Evolutionary conservation across 2,329 filamentous ascomycete species (phyloP), one percentile per base, ranked within the genome.

Genomic region (Paecilomyces variotii): DNA sequence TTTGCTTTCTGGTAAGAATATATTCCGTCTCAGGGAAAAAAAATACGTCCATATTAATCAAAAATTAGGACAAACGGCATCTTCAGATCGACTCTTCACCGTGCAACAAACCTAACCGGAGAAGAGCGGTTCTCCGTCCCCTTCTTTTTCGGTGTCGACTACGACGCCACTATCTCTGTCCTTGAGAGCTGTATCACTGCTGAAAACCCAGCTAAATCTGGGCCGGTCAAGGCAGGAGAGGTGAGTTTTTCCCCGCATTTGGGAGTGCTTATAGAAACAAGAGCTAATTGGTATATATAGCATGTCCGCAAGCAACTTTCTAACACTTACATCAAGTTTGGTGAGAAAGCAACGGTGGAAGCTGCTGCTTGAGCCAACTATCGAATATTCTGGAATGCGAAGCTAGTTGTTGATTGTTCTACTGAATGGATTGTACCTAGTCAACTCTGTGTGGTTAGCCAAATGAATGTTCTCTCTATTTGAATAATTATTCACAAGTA

Each of bases 111-210:
- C 60, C 56, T 70, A 6, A 72, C 71, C 1, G 73, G 71, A 0
- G 53, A 69, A 50, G 74, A 78, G 61, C 63, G 75, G 0, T 76
- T 75, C 57, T 72, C 69, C 3, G 72, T 77, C 26, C 73, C 74
- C 0, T 74, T 78, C 50, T 78, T 78, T 64, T 77, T 75, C 59
- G 69, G 68, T 0, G 71, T 76, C 0, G 74, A 78, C 57, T 75
- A 76, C 24, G 70, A 77, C 58, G 60, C 64, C 0, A 68, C 76
- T 62, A 62, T 70, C 63, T 57, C 59, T 1, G 65, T 66, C 4
- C 14, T 69, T 11, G 60, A 63, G 5, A 64, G 55, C 14, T 63
- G 62, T 52, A 59, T 61, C 3, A 62, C 63, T 2, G 53, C 54
- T 4, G 60, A 63, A 2, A 59, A 56, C 27, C 55, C 26, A 28